Evolutionary conservation across 768 basidiomycete genomes (phyloP).

Genomic region (Crepidotus variabilis): DNA sequence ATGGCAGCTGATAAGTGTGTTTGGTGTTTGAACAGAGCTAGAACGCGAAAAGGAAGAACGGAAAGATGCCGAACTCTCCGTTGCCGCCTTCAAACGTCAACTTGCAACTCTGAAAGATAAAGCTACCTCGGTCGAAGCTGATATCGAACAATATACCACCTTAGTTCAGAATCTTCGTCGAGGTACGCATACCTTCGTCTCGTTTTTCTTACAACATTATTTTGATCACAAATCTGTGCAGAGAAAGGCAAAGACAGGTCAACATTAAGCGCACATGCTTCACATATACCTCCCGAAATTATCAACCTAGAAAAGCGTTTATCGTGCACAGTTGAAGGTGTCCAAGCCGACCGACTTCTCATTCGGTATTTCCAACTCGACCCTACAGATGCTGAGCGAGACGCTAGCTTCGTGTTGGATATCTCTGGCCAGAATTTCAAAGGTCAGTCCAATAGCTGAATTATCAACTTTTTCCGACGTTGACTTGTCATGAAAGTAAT

Average conservation of each 20-base stretch:
- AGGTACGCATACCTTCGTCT: conserved; percentile 38
- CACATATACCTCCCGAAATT: conserved; percentile 51
- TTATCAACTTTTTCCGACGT: neutral
- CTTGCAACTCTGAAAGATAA: conserved; percentile 61
- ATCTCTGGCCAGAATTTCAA: conserved; percentile 57
- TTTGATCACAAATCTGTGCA: conserved; percentile 17
- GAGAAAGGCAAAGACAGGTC: conserved; percentile 68
- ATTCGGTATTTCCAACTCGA: conserved; percentile 72
- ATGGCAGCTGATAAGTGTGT: neutral
- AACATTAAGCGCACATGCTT: conserved; percentile 50
- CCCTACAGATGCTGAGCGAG: conserved; percentile 48
- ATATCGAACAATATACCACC: conserved; percentile 71
- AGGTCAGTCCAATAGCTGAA: conserved; percentile 40
- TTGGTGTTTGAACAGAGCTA: conserved; percentile 39
- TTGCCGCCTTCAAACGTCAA: conserved; percentile 62
- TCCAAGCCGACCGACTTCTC: conserved; percentile 68
- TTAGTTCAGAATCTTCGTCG: conserved; percentile 57
- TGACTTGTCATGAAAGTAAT: conserved; percentile 47
- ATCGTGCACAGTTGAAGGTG: conserved; percentile 72
- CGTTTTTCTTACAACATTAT: neutral
- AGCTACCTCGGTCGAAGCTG: conserved; percentile 52
- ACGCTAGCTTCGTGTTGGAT: conserved; percentile 77
- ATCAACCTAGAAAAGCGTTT: conserved; percentile 52
- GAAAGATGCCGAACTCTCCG: conserved; percentile 62
- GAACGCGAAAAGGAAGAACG: conserved; percentile 70